These are phyloP conservation scores for Aspergillus japonicus DNA, from an alignment of 2,329 filamentous ascomycete genomes.

Conservation along the genomic window DNA sequence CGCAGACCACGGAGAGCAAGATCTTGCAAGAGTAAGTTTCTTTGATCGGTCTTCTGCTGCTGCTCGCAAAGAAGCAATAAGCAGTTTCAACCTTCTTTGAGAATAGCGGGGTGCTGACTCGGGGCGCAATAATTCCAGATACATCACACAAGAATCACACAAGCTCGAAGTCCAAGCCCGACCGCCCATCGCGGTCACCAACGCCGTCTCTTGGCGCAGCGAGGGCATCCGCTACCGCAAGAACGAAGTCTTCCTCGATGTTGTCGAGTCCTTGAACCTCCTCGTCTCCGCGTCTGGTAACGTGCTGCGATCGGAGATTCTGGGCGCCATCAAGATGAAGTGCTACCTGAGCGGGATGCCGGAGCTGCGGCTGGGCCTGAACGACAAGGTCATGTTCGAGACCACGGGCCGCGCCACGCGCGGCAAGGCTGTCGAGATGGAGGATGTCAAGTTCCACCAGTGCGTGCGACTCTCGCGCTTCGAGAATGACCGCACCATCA, in stretches of 20 bases:
- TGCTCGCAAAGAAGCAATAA: too few species aligned
- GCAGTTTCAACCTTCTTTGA: too few species aligned
- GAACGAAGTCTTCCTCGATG: slow-evolving; percentile 98
- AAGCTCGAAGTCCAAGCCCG: slow-evolving; percentile 96
- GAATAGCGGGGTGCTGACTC: neutral
- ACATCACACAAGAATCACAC: slow-evolving; percentile 98
- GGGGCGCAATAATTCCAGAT: slow-evolving; percentile 45
- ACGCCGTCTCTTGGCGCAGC: slow-evolving; percentile 95
- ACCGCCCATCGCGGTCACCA: slow-evolving; percentile 95
- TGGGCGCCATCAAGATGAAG: slow-evolving; percentile 99
- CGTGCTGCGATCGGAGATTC: slow-evolving; percentile 90
- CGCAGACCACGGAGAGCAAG: slow-evolving; percentile 96
- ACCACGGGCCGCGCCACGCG: slow-evolving; percentile 90
- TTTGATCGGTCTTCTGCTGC: neutral
- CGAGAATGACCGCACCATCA: slow-evolving; percentile 97
- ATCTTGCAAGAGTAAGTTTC: slow-evolving; percentile 78
- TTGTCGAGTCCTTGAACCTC: slow-evolving; percentile 93
- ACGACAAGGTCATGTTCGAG: slow-evolving; percentile 99
- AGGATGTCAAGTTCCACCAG: slow-evolving; percentile 99
- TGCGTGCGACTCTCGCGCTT: slow-evolving; percentile 94
- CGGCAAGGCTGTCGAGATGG: slow-evolving; percentile 98
- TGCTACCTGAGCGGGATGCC: slow-evolving; percentile 99
- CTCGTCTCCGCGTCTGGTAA: slow-evolving; percentile 93
- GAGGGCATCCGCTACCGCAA: slow-evolving; percentile 98
- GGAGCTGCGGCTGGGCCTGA: slow-evolving; percentile 86